Percentiles rank a stretch among this genome's conserved stretches.
Conservation (phyloP, 768 basidiomycete genomes). For the Daedaleopsis sinensis region DNA sequence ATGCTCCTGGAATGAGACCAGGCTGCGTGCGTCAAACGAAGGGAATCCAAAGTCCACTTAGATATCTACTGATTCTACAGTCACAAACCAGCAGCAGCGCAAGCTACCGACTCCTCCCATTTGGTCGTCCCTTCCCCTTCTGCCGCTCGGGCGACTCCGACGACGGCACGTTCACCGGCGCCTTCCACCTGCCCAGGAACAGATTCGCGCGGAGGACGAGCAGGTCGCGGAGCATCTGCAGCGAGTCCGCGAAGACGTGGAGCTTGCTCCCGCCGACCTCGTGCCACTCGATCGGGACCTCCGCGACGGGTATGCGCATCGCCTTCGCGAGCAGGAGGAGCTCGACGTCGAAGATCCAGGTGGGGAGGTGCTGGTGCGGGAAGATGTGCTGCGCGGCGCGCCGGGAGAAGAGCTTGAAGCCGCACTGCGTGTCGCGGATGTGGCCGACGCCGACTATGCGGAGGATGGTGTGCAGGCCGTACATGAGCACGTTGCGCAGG, state of each 20-base stretch:
- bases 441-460: conserved; percentile 88
- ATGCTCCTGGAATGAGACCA: too few species aligned
- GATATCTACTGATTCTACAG: too few species aligned
- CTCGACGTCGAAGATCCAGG: conserved; percentile 98
- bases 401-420: conserved; percentile 95
- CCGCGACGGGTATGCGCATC: conserved; percentile 74
- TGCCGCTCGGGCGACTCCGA: too few species aligned
- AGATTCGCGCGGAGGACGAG: conserved; percentile 84
- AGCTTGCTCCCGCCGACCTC: conserved; percentile 94
- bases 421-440: conserved; percentile 94
- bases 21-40: too few species aligned
- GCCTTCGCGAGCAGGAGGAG: conserved; percentile 84
- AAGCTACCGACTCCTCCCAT: not conserved
- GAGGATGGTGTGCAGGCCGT: conserved; percentile 87
- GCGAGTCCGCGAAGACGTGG: conserved; percentile 77
- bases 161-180: conserved; percentile 8
- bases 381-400: conserved; percentile 81
- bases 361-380: conserved; percentile 81
- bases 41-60: too few species aligned
- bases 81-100: not conserved
- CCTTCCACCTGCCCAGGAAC: conserved; percentile 75
- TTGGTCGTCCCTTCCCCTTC: too few species aligned
- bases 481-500: conserved; percentile 91
- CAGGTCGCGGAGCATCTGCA: conserved; percentile 90
- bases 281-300: conserved; percentile 91